These are phyloP conservation scores for Apophysomyces trapeziformis DNA, from an alignment of 371 early-diverging fungal species.

Conservation along the genomic window DNA sequence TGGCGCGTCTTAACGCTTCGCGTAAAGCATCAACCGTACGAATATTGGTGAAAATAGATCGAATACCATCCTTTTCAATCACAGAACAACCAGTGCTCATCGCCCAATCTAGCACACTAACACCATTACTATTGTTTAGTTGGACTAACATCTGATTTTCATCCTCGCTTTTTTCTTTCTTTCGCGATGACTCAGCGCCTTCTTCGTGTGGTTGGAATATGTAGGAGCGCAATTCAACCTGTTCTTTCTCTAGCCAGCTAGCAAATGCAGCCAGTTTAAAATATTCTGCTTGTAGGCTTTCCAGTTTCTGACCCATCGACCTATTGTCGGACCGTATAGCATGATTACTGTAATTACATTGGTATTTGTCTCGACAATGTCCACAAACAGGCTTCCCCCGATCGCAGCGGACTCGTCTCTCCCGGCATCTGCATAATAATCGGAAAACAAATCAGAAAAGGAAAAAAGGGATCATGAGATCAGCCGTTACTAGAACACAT, in stretches of 20 bases:
- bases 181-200: background rate
- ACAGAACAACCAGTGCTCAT: conserved; percentile 33
- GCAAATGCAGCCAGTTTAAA: conserved; percentile 18
- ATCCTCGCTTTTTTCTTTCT: background rate
- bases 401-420: conserved; percentile 41
- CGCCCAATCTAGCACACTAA: conserved; percentile 30
- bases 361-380: conserved; percentile 33
- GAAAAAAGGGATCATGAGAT: background rate
- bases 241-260: background rate
- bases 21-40: conserved; percentile 31
- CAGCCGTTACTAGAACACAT: background rate
- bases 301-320: conserved; percentile 33
- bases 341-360: conserved; percentile 36
- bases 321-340: conserved; percentile 26
- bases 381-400: conserved; percentile 37
- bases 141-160: background rate
- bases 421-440: conserved; percentile 33
- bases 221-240: too few relatives aligned
- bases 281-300: conserved; percentile 25
- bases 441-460: conserved; percentile 6
- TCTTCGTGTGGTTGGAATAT: background rate
- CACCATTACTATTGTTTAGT: background rate
- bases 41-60: conserved; percentile 34
- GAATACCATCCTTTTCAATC: conserved; percentile 26
- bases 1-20: conserved; percentile 25